Base-by-base conservation (phyloP, 225 moss, liverwort and hornwort species). In the Pseudoscleropodium purum region DNA sequence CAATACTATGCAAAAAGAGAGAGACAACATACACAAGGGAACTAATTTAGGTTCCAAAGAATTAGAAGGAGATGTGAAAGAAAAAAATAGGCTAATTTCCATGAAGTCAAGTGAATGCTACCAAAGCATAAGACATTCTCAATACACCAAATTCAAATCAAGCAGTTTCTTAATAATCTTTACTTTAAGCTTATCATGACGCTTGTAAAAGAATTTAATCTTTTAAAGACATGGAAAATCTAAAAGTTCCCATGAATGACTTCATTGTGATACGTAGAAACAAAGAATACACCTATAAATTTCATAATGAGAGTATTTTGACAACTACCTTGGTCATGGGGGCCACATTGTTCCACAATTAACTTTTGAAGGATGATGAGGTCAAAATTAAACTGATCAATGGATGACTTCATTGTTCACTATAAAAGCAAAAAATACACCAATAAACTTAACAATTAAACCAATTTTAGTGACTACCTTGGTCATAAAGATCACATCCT, bases 1-100 rank as follows among this genome's bases (percentile, higher is more conserved):
- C 8, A 34, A 52, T 20, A 77, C 1, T 12, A 1, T 23, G 1
- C 14, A 23, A 14, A 30, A 47, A 33, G 10, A 75, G 0, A 11
- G 0, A 76, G 33, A 20, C 8, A 52, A 51, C 0, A 21, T 0
- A 34, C 5, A 34, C 1, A 34, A 3, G 3, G 3, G 3, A 13
- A 19, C 7, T 34, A 31, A 20, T 23, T 23, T 0, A 3, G 0
- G 2, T 34, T 52, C 3, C 0, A 21, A 23, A 0, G 14, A 54
- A 54, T 54, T 24, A 1, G 3, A 52, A 52, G 2, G 5, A 54
- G 15, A 14, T 54, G 9, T 36, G 0, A 52, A 76, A 24, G 7
- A 52, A 13, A 10, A 51, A 77, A 36, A 77, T 36, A 3, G 36
- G 1, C 0, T 1, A 9, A 1, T 14, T 57, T 76, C 24, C 2